These are phyloP conservation scores for Amaranthus cruentus DNA, from an alignment of 148 eudicot genomes.

Conservation along the genomic window DNA sequence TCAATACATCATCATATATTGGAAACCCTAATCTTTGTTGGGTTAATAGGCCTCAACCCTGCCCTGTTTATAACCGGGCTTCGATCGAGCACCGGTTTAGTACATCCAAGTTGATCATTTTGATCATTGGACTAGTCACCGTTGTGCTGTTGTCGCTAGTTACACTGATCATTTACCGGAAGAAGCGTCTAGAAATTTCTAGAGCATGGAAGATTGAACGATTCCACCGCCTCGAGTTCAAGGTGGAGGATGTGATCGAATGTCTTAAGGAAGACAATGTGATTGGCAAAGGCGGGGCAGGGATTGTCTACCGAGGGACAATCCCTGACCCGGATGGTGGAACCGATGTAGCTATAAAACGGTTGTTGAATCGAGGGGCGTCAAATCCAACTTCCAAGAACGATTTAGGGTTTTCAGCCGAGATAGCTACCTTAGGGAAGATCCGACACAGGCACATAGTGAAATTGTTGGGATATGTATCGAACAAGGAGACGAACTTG, in stretches of 20 bases:
- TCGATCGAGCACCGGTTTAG: slow-evolving; percentile 5
- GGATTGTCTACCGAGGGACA: slow-evolving; percentile 79
- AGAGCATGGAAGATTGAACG: slow-evolving; percentile 68
- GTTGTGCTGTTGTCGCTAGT: slow-evolving; percentile 22
- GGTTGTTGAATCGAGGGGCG: slow-evolving; percentile 34
- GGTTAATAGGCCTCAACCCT: slow-evolving; percentile 18
- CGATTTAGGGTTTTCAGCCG: slow-evolving; percentile 76
- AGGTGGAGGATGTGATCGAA: slow-evolving; percentile 59
- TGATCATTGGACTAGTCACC: slow-evolving; percentile 24
- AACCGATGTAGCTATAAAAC: slow-evolving; percentile 67
- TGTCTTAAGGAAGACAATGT: slow-evolving; percentile 76
- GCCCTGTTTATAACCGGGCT: slow-evolving; percentile 30
- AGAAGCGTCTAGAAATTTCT: slow-evolving; percentile 41
- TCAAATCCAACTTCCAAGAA: slow-evolving; percentile 5
- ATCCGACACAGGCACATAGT: slow-evolving; percentile 82
- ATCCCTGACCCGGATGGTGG: slow-evolving; percentile 44
- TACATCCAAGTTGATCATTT: slow-evolving; percentile 30
- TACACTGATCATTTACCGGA: slow-evolving; percentile 26
- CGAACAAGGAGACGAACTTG: slow-evolving; percentile 69
- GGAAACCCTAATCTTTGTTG: slow-evolving; percentile 54
- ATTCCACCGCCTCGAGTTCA: slow-evolving; percentile 69
- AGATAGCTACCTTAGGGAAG: slow-evolving; percentile 71
- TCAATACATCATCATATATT: slow-evolving; percentile 34
- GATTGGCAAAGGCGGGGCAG: slow-evolving; percentile 91
- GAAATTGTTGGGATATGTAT: slow-evolving; percentile 64